Evolutionary conservation across 106 monocot genomes (phyloP).

Genomic region (Phalaenopsis aphrodite): DNA sequence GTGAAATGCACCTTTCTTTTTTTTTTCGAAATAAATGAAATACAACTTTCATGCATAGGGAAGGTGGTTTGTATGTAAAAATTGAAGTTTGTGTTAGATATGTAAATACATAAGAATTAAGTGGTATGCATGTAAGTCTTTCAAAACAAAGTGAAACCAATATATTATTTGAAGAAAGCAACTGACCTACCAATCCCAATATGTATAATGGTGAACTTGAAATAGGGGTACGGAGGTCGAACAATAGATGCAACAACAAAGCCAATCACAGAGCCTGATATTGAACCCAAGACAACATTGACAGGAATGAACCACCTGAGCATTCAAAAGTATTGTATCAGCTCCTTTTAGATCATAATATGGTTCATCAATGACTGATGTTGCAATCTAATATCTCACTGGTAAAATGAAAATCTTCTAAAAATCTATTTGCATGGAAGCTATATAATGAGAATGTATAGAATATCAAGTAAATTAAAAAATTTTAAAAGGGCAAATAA

Average conservation of each 20-base stretch:
- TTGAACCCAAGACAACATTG: slow-evolving; percentile 59
- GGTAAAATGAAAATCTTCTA: neutral
- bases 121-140: no score
- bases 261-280: slow-evolving; percentile 79
- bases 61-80: no score
- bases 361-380: neutral
- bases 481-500: neutral
- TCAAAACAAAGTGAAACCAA: neutral
- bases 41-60: no score
- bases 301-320: slow-evolving; percentile 96
- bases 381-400: neutral
- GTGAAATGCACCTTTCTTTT: no score
- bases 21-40: no score
- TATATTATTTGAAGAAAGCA: slow-evolving; percentile 2
- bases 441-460: neutral
- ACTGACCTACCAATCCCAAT: slow-evolving; percentile 73
- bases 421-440: neutral
- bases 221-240: slow-evolving; percentile 82
- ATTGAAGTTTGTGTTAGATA: no score
- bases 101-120: no score
- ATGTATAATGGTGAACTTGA: slow-evolving; percentile 92
- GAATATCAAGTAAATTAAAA: neutral
- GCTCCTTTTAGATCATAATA: neutral
- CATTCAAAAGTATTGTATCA: slow-evolving; percentile 13
- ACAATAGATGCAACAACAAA: slow-evolving; percentile 73